Evolutionary conservation across 2,329 filamentous ascomycete genomes (phyloP).

Genomic region (Hymenoscyphus salicellus): DNA sequence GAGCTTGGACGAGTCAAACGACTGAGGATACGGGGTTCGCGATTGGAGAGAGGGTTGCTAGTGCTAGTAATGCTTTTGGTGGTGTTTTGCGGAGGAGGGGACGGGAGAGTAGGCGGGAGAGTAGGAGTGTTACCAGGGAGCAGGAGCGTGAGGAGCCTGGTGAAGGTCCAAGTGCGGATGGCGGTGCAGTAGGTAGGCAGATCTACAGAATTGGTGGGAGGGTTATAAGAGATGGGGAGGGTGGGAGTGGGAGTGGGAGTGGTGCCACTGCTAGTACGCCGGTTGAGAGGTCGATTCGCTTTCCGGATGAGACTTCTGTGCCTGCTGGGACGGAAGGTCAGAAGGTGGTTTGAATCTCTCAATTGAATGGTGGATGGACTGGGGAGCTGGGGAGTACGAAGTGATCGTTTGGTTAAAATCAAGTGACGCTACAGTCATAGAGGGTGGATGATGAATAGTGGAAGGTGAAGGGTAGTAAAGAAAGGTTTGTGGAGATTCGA

Average conservation of each 20-base stretch:
- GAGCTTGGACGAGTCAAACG: constrained; percentile 30
- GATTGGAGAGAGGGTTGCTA: constrained; percentile 16
- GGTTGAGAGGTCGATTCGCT: constrained; percentile 42
- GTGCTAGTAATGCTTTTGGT: constrained; percentile 9
- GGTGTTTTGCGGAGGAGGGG: constrained; percentile 25
- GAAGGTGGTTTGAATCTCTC: not conserved
- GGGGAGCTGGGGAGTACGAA: not conserved
- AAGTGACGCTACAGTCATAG: no score
- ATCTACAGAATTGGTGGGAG: constrained; percentile 44
- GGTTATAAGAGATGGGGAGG: constrained; percentile 21
- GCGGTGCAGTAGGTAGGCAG: constrained; percentile 23
- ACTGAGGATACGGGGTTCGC: constrained; percentile 18
- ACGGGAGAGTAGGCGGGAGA: constrained; percentile 9
- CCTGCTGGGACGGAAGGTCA: not conserved
- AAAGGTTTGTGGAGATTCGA: no score
- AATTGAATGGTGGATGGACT: not conserved
- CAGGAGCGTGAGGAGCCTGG: not conserved
- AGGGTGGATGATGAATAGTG: not conserved
- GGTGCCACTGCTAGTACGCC: constrained; percentile 7
- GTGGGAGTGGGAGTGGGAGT: not conserved
- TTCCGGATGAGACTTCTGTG: constrained; percentile 41
- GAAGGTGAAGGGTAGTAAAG: not conserved
- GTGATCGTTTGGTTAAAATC: not conserved
- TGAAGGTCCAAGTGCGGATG: constrained; percentile 13
- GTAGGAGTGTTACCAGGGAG: constrained; percentile 17